Evolutionary conservation across 768 basidiomycete genomes (phyloP), one percentile per base, ranked within the genome.

Genomic region (Suillus ampliporus): DNA sequence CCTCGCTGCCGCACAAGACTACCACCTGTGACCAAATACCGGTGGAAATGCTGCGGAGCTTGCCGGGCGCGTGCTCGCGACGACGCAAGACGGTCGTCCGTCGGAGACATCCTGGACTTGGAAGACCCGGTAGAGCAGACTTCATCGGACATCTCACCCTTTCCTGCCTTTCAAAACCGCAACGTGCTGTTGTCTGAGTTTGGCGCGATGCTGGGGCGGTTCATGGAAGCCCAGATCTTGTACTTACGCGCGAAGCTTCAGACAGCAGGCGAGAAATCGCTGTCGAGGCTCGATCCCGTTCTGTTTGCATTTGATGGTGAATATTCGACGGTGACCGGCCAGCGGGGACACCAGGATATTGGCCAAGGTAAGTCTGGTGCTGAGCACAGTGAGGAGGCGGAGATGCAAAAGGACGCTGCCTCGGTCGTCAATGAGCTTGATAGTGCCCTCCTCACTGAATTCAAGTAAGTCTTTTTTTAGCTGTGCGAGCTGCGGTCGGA

Each of bases 31-130:
- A 67, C 67, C 17, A 77, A 81, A 61, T 83, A 84, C 66, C 69
- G 51, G 3, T 79, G 74, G 75, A 78, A 79, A 59, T 72, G 73
- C 57, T 85, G 84, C 47, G 58, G 65, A n/a, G 47, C 66, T 1
- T 83, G 82, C 64, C 76, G 77, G n/a, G 57, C 63, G n/a, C 57
- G 28, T 15, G 61, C 71, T 5, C 69, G 72, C 40, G 63, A 47
- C 2, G 37, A 58, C 1, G 59, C 65, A 0, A 61, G 14, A 43
- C 54, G 43, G 19, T 58, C 58, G 26, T n/a, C 34, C 54, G 48
- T 26, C 23, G 43, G 28, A 64, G 52, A 11, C 17, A 35, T 11
- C 23, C 17, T 59, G 13, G 58, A 59, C 23, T 59, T 57, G 28
- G 46, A 56, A 46, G 37, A 52, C 14, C 35, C 59, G 4, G 44